These are phyloP conservation scores for Pseudogymnoascus sp. DNA, from an alignment of 2,329 filamentous ascomycete genomes.

Conservation along the genomic window DNA sequence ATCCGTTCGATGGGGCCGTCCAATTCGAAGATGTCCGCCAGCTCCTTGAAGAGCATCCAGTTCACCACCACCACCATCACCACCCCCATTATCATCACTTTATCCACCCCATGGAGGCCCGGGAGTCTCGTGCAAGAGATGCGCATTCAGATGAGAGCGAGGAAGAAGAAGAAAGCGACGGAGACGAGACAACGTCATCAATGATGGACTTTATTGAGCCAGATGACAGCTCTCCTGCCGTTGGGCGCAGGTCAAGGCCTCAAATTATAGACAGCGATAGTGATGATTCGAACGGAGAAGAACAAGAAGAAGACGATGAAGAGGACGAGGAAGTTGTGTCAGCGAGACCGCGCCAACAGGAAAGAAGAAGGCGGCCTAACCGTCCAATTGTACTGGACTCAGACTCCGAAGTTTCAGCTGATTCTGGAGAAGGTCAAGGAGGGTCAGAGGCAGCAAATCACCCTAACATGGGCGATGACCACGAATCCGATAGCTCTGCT, in stretches of 20 bases:
- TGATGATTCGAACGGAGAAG: slow-evolving; percentile 14
- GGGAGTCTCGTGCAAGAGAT: slow-evolving; percentile 13
- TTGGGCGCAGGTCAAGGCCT: slow-evolving; percentile 6
- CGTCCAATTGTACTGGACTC: slow-evolving; percentile 3
- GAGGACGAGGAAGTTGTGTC: slow-evolving; percentile 12
- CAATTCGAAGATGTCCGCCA: background rate
- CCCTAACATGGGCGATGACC: background rate
- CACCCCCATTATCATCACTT: background rate
- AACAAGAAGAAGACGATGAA: slow-evolving; percentile 26
- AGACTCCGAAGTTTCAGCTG: slow-evolving; percentile 14
- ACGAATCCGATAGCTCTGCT: slow-evolving; percentile 4
- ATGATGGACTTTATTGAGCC: slow-evolving; percentile 13
- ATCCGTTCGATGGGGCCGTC: background rate
- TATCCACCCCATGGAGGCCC: background rate
- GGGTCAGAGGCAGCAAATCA: slow-evolving; percentile 19
- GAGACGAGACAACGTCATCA: slow-evolving; percentile 13
- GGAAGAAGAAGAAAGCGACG: slow-evolving; percentile 9
- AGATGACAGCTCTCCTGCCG: background rate
- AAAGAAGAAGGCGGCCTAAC: background rate
- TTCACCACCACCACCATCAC: slow-evolving; percentile 13
- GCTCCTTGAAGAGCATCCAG: background rate
- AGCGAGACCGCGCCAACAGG: slow-evolving; percentile 9
- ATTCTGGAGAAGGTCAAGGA: slow-evolving; percentile 25
- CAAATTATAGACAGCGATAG: slow-evolving; percentile 13
- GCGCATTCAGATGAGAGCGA: slow-evolving; percentile 13